Conservation (phyloP, 2,329 filamentous ascomycete genomes). For the Diaporthe aspalathi region DNA sequence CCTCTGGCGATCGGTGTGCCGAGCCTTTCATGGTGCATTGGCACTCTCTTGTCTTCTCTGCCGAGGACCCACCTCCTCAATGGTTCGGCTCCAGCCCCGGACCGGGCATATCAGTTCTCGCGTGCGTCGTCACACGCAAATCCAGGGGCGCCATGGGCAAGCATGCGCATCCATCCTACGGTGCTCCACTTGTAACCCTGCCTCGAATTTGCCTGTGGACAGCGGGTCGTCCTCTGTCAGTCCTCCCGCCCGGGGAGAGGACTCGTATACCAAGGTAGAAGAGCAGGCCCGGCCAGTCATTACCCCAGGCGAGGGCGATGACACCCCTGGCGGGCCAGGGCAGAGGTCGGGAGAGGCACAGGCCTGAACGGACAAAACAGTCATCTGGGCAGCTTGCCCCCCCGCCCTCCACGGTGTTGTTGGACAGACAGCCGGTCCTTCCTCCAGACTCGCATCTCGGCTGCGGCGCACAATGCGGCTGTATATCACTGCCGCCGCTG, state of each 20-base stretch:
- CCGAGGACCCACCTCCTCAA: background rate
- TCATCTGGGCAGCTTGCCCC: background rate
- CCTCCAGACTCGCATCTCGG: constrained; percentile 13
- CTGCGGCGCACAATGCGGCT: constrained; percentile 3
- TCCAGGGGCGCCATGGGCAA: constrained; percentile 1
- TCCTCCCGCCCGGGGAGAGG: background rate
- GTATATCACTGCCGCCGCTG: background rate
- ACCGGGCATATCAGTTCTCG: constrained; percentile 22
- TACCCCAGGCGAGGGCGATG: background rate
- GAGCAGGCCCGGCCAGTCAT: constrained; percentile 3
- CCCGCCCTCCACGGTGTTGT: background rate
- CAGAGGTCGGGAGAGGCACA: background rate
- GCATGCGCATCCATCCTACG: constrained; percentile 15
- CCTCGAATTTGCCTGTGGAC: background rate
- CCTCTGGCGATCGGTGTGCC: background rate
- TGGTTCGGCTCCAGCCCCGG: constrained; percentile 1
- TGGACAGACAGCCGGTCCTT: constrained; percentile 1
- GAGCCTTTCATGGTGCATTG: constrained; percentile 9
- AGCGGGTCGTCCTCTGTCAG: constrained; percentile 9
- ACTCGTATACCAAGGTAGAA: background rate
- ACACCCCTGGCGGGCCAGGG: background rate
- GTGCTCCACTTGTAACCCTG: background rate
- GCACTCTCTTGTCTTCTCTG: constrained; percentile 2
- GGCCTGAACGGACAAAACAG: background rate
- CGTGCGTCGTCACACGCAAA: constrained; percentile 12